Base-by-base conservation (phyloP, 768 basidiomycete genomes). In the Trametes coccinea region DNA sequence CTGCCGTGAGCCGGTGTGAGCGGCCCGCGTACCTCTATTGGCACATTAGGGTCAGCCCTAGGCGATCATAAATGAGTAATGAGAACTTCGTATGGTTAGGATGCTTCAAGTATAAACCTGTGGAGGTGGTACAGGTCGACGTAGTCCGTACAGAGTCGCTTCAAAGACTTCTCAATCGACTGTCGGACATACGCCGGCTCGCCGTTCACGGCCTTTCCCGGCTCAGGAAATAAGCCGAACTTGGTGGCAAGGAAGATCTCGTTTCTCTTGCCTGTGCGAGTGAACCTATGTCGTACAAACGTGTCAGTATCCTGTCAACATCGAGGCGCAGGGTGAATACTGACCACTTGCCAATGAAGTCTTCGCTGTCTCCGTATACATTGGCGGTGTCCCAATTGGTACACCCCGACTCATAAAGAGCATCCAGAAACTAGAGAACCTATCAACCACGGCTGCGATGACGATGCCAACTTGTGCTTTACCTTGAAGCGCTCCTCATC, bases 171-270 rank as follows among this genome's bases (percentile, higher is more conserved):
- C 14, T 80, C 72, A 40, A 78, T 53, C 0, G 75, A 70, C 47
- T 75, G 64, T 4, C 70, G 73, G 11, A 79, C 76, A 56, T 82
- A 80, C 54, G 78, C 73, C 0, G 78, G 75, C 16, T 77, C 74
- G 29, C 77, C 79, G 29, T 74, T 55, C 59, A 78, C 49, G 37
- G 53, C 45, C 46, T 52, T 67, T 7, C 55, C 29, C 5, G 51
- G 59, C 69, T 62, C 75, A 71, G 22, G 70, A 73, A 62, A 56
- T 27, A 72, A 10, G 14, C 82, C 82, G 49, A 82, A 82, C 69
- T 89, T 88, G 22, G 85, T 86, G 2, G 85, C 84, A n/a, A 89
- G 76, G 73, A 87, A 88, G 17, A 84, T 82, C 13, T 82, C 74
- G 22, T 74, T 64, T 30, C 82, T 74, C 54, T 81, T 82, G 7